Base-by-base conservation (phyloP, 371 early-diverging fungal genomes). In the Mortierella sp. region DNA sequence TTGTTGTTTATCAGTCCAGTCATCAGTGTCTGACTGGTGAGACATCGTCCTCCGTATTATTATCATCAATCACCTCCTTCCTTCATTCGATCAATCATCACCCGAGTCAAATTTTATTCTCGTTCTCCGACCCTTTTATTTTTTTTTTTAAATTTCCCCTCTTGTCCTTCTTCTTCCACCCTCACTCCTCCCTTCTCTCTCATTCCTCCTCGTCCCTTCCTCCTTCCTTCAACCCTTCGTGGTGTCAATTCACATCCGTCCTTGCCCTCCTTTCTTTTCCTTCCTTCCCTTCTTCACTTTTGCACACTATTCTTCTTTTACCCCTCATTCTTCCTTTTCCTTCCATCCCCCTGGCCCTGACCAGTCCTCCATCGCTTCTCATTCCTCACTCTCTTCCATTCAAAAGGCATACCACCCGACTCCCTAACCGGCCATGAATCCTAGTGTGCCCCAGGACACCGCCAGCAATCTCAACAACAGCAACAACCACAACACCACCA, bases 401-500 rank as follows among this genome's bases (percentile, higher is more conserved):
- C 44, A 43, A 63, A 60, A 32, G 32, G 8, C 32, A 63, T 14
- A 21, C 38, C 41, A 41, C 68, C 38, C 68, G 43, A 68, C 68
- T 38, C 35, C 38, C 68, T 68, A 68, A 68, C 68, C 68, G 68
- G 68, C 68, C 68, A 68, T 68, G 68, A 68, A 71, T 46, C 71
- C 71, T 18, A 46, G 18, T 48, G 71, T 38, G 71, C 43, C 71
- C 27, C 71, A 46, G 29, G 71, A 71, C 71, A 46, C 48, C n/a
- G 0, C 43, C 27, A 5, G 46, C 48, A 27, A 71, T 14, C 27
- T 29, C 71, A 27, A 71, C 71, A 32, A 32, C 65, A 32, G 27
- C 38, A 38, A 63, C 35, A 38, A 65, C 65, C 12, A 65, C 38
- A 65, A 35, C 35, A 4, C 8, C 35, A 65, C 24, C 65, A 63